phyloP scores from a whole-genome alignment of 352 stramenopile species.

The Phytophthora fragariaefolia region DNA sequence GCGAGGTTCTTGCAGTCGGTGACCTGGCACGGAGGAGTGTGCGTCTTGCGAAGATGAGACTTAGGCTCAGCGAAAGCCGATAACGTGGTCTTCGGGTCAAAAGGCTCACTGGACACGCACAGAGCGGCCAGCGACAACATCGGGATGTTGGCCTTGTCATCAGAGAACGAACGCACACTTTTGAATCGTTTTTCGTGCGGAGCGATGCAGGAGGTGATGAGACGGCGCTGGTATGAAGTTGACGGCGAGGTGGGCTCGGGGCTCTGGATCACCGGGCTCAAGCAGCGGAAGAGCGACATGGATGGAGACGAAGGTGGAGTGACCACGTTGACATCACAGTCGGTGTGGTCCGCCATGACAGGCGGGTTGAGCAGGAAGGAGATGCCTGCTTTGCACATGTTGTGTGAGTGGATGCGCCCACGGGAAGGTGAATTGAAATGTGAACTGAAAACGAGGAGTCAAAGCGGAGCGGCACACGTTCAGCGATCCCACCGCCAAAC shows the following conservation, averaged over 20 bases:
- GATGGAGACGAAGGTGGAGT: slow-evolving; percentile 21
- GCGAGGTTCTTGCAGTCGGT: slow-evolving; percentile 67
- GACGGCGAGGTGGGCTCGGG: slow-evolving; percentile 30
- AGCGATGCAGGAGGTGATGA: slow-evolving; percentile 49
- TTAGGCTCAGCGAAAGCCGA: slow-evolving; percentile 18
- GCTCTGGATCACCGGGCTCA: slow-evolving; percentile 35
- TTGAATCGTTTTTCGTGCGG: slow-evolving; percentile 46
- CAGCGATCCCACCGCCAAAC: slow-evolving; percentile 11
- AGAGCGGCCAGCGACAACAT: slow-evolving; percentile 38
- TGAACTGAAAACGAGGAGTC: slow-evolving; percentile 29
- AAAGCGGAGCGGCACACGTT: not conserved
- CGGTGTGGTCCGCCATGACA: slow-evolving; percentile 2
- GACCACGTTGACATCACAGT: slow-evolving; percentile 6
- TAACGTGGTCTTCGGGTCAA: slow-evolving; percentile 32
- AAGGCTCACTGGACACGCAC: slow-evolving; percentile 31
- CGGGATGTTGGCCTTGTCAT: slow-evolving; percentile 43
- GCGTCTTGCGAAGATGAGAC: slow-evolving; percentile 36
- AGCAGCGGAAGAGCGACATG: slow-evolving; percentile 35
- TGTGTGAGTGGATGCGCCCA: slow-evolving; percentile 20
- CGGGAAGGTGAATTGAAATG: slow-evolving; percentile 28
- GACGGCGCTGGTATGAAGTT: slow-evolving; percentile 32
- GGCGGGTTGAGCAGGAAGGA: slow-evolving; percentile 52
- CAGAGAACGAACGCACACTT: slow-evolving; percentile 37
- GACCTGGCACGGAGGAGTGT: slow-evolving; percentile 64
- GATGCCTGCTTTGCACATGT: slow-evolving; percentile 53